Percentiles rank a stretch among this genome's conserved stretches.
Evolutionary conservation across 1,284 basidiomycete species (phyloP).

Genomic region (Leccinum ponderosum): DNA sequence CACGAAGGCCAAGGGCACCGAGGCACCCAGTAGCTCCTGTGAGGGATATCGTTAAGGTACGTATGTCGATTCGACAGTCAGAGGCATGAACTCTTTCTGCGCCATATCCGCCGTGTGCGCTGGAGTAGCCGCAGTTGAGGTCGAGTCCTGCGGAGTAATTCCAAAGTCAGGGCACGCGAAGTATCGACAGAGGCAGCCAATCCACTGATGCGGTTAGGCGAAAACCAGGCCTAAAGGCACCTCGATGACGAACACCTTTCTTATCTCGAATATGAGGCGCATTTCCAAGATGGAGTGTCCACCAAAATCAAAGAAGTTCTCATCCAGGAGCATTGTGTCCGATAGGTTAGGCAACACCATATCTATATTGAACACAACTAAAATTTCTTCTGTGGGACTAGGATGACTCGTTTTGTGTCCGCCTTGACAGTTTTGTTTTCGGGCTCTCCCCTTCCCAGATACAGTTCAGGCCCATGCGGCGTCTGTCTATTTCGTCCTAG

Average conservation of each 20-base stretch:
- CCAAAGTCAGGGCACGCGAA: slow-evolving; percentile 81
- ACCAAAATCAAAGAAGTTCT: slow-evolving; percentile 98
- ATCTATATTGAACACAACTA: slow-evolving; percentile 85
- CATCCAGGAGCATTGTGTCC: slow-evolving; percentile 80
- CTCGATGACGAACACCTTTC: slow-evolving; percentile 90
- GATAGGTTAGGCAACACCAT: slow-evolving; percentile 82
- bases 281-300: slow-evolving; percentile 99
- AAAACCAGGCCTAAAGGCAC: slow-evolving; percentile 94
- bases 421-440: slow-evolving; percentile 34
- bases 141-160: slow-evolving; percentile 48
- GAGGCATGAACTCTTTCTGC: slow-evolving; percentile 19
- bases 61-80: slow-evolving; percentile 52
- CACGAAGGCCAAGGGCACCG: slow-evolving; percentile 88
- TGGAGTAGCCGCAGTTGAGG: slow-evolving; percentile 21
- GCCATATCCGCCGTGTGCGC: slow-evolving; percentile 19
- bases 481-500: slow-evolving; percentile 98
- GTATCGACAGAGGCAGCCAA: slow-evolving; percentile 81
- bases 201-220: slow-evolving; percentile 80
- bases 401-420: slow-evolving; percentile 39
- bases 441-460: slow-evolving; percentile 15
- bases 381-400: slow-evolving; percentile 78
- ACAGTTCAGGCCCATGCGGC: slow-evolving; percentile 28
- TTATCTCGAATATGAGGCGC: slow-evolving; percentile 94
- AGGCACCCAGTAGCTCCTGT: slow-evolving; percentile 98
- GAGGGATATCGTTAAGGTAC: slow-evolving; percentile 81